A percentile compares a stretch with the other conserved stretches of the same genome.
phyloP scores from a whole-genome alignment of 1,139 yeast species.

The Zygosaccharomyces sapae region DNA sequence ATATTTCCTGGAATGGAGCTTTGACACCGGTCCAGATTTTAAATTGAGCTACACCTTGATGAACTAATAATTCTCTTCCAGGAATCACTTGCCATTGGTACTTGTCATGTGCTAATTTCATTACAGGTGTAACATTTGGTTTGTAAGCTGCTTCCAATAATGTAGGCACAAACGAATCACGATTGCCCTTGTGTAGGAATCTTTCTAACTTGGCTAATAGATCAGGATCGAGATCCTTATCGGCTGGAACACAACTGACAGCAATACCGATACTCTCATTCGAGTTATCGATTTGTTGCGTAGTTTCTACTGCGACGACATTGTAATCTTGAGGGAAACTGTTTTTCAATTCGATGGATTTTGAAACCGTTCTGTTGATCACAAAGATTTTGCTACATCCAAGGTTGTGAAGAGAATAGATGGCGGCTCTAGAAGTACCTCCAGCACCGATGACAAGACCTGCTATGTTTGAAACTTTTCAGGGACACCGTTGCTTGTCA shows the following conservation, averaged over 20 bases:
- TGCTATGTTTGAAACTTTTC: slow-evolving; percentile 39
- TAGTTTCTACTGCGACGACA: slow-evolving; percentile 54
- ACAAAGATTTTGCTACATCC: slow-evolving; percentile 77
- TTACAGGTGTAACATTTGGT: slow-evolving; percentile 78
- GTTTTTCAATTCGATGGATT: slow-evolving; percentile 54
- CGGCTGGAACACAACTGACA: slow-evolving; percentile 89
- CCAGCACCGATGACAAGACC: slow-evolving; percentile 94
- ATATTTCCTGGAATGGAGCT: slow-evolving; percentile 59
- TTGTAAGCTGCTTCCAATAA: slow-evolving; percentile 91
- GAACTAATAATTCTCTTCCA: slow-evolving; percentile 86
- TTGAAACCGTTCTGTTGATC: slow-evolving; percentile 73
- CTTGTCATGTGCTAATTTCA: slow-evolving; percentile 63
- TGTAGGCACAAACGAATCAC: slow-evolving; percentile 45
- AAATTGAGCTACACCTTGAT: slow-evolving; percentile 90
- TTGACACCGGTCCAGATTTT: slow-evolving; percentile 66
- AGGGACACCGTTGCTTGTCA: slow-evolving; percentile 59
- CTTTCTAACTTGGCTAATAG: slow-evolving; percentile 47
- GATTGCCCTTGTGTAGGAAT: slow-evolving; percentile 41
- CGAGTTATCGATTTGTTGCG: slow-evolving; percentile 41
- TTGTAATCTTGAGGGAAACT: slow-evolving; percentile 60
- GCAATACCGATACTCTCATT: slow-evolving; percentile 51
- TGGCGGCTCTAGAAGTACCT: slow-evolving; percentile 95
- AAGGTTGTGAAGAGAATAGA: slow-evolving; percentile 73
- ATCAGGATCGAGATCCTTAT: slow-evolving; percentile 59
- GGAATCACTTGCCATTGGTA: slow-evolving; percentile 71